These are phyloP conservation scores for Sparassis latifolia DNA, from an alignment of 1,284 basidiomycete species.

Conservation along the genomic window DNA sequence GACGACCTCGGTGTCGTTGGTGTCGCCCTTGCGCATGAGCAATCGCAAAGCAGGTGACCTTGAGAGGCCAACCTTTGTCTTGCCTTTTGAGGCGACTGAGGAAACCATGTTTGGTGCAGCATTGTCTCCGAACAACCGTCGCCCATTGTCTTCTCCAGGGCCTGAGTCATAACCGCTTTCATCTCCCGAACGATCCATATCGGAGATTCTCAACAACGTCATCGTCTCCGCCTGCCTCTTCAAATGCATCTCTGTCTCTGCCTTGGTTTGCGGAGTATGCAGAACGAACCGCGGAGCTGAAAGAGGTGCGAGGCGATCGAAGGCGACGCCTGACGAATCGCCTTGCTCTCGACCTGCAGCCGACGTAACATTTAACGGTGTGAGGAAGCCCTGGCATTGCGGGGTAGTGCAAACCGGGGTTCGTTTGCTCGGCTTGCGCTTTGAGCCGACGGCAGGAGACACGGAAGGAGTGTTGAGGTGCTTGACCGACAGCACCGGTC, in stretches of 20 bases:
- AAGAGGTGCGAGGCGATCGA: slow-evolving; percentile 62
- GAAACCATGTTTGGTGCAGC: slow-evolving; percentile 6
- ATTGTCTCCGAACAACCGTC: slow-evolving; percentile 16
- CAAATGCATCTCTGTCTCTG: slow-evolving; percentile 58
- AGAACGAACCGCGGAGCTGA: slow-evolving; percentile 48
- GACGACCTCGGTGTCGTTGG: slow-evolving; percentile 42
- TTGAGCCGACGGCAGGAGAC: slow-evolving; percentile 36
- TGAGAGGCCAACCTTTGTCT: slow-evolving; percentile 20
- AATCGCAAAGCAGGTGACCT: slow-evolving; percentile 5
- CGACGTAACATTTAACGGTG: slow-evolving; percentile 28
- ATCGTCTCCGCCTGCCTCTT: slow-evolving; percentile 60
- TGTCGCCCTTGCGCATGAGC: slow-evolving; percentile 12
- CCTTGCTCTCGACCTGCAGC: slow-evolving; percentile 12
- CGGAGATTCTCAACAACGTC: slow-evolving; percentile 55
- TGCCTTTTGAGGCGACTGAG: slow-evolving; percentile 27
- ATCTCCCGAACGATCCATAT: slow-evolving; percentile 39
- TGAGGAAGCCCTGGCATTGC: slow-evolving; percentile 24
- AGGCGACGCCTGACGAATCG: slow-evolving; percentile 22
- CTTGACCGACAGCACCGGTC: slow-evolving; percentile 24
- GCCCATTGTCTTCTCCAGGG: slow-evolving; percentile 29
- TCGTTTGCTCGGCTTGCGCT: slow-evolving; percentile 68
- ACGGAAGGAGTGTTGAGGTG: slow-evolving; percentile 21
- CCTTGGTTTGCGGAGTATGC: slow-evolving; percentile 50
- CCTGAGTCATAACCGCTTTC: slow-evolving; percentile 46
- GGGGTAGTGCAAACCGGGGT: slow-evolving; percentile 45